These are phyloP conservation scores for Rhizomucor miehei DNA, from an alignment of 371 early-diverging fungal species.

Conservation along the genomic window DNA sequence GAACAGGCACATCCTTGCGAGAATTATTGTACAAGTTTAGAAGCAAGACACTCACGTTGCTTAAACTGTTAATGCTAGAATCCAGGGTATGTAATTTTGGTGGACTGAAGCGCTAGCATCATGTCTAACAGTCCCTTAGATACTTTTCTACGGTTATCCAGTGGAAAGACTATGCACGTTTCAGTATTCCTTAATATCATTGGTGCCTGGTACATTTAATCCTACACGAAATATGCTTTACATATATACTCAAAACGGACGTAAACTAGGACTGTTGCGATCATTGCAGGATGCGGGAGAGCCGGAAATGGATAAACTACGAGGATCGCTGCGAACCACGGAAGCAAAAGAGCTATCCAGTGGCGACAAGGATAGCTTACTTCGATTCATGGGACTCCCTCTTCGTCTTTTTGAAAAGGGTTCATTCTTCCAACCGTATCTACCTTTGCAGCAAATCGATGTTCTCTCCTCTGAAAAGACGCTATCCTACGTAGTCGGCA, in stretches of 20 bases:
- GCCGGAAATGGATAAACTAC: conserved; percentile 46
- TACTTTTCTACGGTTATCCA: conserved; percentile 78
- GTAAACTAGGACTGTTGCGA: conserved; percentile 46
- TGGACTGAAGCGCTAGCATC: background rate
- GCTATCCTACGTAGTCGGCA: conserved; percentile 71
- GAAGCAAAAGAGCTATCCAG: conserved; percentile 31
- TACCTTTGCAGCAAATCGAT: conserved; percentile 85
- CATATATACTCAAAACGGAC: background rate
- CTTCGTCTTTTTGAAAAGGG: conserved; percentile 74
- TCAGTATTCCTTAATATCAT: conserved; percentile 75
- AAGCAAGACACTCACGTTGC: conserved; percentile 69
- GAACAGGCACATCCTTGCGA: conserved; percentile 63
- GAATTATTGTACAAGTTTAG: conserved; percentile 72
- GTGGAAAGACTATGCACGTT: conserved; percentile 79
- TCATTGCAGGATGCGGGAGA: conserved; percentile 65
- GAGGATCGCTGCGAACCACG: conserved; percentile 16
- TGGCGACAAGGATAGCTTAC: conserved; percentile 46
- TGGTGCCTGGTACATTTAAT: conserved; percentile 54
- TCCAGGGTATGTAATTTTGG: conserved; percentile 45
- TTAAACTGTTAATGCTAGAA: conserved; percentile 74
- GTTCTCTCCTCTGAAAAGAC: conserved; percentile 67
- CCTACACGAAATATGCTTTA: background rate
- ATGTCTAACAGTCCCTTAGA: too few species aligned
- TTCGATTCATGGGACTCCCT: conserved; percentile 65
- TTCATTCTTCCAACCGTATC: conserved; percentile 80